phyloP scores from a whole-genome alignment of 1,284 basidiomycete species.

The Leccinum variabile region DNA sequence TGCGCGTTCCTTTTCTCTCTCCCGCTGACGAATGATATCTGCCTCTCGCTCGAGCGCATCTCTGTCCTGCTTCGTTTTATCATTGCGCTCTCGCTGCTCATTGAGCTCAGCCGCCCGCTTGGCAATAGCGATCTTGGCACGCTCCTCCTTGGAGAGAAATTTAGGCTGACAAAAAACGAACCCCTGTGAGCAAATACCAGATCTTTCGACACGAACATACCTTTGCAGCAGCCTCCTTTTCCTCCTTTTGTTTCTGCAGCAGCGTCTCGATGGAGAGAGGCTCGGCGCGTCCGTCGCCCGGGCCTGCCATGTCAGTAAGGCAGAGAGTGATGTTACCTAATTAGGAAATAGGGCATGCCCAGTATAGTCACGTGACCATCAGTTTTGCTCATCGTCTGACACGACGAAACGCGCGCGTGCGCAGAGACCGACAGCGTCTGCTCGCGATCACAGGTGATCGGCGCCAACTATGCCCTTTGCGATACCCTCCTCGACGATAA shows the following conservation, averaged over 20 bases:
- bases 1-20: slow-evolving; percentile 34
- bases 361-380: slow-evolving; percentile 22
- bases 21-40: slow-evolving; percentile 58
- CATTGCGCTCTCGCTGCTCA: slow-evolving; percentile 63
- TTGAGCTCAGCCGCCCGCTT: slow-evolving; percentile 80
- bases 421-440: slow-evolving; percentile 1
- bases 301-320: slow-evolving; percentile 36
- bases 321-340: slow-evolving; percentile 9
- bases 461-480: slow-evolving; percentile 17
- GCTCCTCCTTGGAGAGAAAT: slow-evolving; percentile 86
- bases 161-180: slow-evolving; percentile 64
- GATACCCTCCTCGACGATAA: slow-evolving; percentile 15
- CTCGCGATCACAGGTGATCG: slow-evolving; percentile 25
- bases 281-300: slow-evolving; percentile 38
- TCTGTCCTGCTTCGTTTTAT: slow-evolving; percentile 56
- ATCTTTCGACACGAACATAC: slow-evolving; percentile 40
- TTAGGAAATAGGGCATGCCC: slow-evolving; percentile 11
- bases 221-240: slow-evolving; percentile 88
- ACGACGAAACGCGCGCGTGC: slow-evolving; percentile 29
- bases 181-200: slow-evolving; percentile 9
- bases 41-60: slow-evolving; percentile 75
- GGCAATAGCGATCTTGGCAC: slow-evolving; percentile 84
- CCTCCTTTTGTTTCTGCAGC: slow-evolving; percentile 81
- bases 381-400: slow-evolving; percentile 22
- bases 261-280: slow-evolving; percentile 84